Evolutionary conservation across 768 basidiomycete genomes (phyloP).

Genomic region (Boletus bicolor): DNA sequence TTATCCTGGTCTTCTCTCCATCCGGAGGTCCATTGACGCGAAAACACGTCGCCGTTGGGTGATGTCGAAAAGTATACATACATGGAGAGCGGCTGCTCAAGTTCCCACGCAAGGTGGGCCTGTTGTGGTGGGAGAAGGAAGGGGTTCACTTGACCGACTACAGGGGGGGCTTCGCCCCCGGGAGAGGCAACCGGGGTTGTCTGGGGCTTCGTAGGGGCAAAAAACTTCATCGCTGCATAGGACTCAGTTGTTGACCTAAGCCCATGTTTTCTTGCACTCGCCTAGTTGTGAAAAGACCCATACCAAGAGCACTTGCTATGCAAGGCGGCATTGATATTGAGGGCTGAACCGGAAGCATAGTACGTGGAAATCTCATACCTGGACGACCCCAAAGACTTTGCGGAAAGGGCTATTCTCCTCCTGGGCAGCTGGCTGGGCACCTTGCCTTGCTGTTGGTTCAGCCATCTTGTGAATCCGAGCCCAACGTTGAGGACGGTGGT

Average conservation of each 20-base stretch:
- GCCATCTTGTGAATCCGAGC: conserved; percentile 18
- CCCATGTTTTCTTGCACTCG: conserved; percentile 28
- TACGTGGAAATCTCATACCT: conserved; percentile 34
- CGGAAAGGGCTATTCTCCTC: conserved; percentile 36
- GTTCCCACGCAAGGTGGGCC: conserved; percentile 55
- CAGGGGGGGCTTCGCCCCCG: conserved; percentile 10
- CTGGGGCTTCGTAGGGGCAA: conserved; percentile 35
- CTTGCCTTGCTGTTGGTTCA: conserved; percentile 25
- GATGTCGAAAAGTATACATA: conserved; percentile 73
- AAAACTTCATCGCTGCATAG: conserved; percentile 43
- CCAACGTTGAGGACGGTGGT: conserved; percentile 1
- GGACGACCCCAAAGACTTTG: conserved; percentile 38
- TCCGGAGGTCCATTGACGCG: conserved; percentile 47
- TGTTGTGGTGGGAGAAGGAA: conserved; percentile 52
- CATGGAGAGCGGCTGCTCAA: conserved; percentile 62
- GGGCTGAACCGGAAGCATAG: neutral
- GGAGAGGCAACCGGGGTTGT: conserved; percentile 30
- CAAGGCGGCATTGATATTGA: conserved; percentile 8
- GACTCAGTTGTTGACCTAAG: neutral
- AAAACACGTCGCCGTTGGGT: conserved; percentile 58
- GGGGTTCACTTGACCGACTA: conserved; percentile 40
- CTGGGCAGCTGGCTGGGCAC: conserved; percentile 16
- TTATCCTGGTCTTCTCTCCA: conserved; percentile 48
- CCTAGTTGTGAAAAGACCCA: conserved; percentile 67
- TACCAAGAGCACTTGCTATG: conserved; percentile 65